Conservation (phyloP, 163 green algal genomes). For the Chloroidium sp. region DNA sequence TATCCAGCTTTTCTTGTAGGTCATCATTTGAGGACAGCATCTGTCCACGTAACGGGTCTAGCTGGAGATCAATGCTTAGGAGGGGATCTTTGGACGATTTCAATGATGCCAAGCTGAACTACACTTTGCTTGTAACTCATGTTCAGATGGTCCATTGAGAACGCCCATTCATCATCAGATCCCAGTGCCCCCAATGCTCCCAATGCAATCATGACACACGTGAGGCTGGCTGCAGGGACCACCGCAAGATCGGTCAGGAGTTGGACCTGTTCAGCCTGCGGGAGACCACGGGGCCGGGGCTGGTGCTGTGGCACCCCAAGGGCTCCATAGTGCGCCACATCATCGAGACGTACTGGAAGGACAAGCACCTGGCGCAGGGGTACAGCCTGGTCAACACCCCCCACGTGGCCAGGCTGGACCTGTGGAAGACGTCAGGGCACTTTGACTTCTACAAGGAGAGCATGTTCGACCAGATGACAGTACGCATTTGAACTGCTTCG, state of each 20-base stretch:
- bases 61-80: neutral
- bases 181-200: no score
- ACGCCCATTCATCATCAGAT: no score
- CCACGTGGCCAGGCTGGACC: slow-evolving; percentile 88
- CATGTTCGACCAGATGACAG: slow-evolving; percentile 90
- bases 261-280: slow-evolving; percentile 89
- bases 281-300: slow-evolving; percentile 68
- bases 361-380: slow-evolving; percentile 71
- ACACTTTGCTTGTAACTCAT: neutral
- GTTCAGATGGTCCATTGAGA: no score
- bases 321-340: slow-evolving; percentile 81
- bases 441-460: slow-evolving; percentile 89
- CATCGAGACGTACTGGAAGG: slow-evolving; percentile 93
- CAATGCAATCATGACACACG: neutral
- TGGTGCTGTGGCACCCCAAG: slow-evolving; percentile 98
- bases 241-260: slow-evolving; percentile 86
- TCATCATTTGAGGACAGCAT: neutral
- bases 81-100: neutral
- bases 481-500: slow-evolving; percentile 8
- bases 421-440: slow-evolving; percentile 83
- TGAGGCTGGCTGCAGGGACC: slow-evolving; percentile 56
- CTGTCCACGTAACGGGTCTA: no score
- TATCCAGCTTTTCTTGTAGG: neutral
- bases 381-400: slow-evolving; percentile 94
- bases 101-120: neutral